Conservation (phyloP, 257 asterid genomes). For the Thymus mandschuricus region DNA sequence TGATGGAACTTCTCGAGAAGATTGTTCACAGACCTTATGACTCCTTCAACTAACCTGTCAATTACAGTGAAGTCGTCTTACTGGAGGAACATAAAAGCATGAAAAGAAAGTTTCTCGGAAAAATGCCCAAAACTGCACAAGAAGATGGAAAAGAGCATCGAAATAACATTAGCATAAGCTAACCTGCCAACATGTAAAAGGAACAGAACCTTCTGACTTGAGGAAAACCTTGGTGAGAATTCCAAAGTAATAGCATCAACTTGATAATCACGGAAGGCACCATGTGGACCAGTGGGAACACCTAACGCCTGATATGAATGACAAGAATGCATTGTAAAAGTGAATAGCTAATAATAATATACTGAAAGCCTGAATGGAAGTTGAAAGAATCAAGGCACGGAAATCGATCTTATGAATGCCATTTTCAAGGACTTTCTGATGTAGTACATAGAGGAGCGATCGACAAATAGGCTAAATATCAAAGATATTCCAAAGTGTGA, state of each 20-base stretch:
- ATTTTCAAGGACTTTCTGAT: not conserved
- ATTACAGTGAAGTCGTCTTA: slow-evolving; percentile 23
- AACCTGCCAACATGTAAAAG: slow-evolving; percentile 85
- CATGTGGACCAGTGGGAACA: slow-evolving; percentile 95
- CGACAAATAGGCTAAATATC: not conserved
- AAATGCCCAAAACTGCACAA: slow-evolving; percentile 12
- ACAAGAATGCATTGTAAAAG: slow-evolving; percentile 4
- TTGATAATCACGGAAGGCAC: slow-evolving; percentile 97
- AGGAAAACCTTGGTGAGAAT: slow-evolving; percentile 58
- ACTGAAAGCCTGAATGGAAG: slow-evolving; percentile 19
- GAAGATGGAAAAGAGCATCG: slow-evolving; percentile 16
- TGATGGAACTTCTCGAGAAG: slow-evolving; percentile 99
- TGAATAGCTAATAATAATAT: not conserved
- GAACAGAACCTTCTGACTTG: slow-evolving; percentile 55
- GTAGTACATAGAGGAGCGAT: not conserved
- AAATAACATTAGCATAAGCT: slow-evolving; percentile 22
- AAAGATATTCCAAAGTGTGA: no score
- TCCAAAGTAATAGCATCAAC: slow-evolving; percentile 94
- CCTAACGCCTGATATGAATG: slow-evolving; percentile 71
- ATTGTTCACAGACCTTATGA: slow-evolving; percentile 82
- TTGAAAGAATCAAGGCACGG: not conserved
- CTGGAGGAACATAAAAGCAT: slow-evolving; percentile 9
- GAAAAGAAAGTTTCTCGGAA: slow-evolving; percentile 8
- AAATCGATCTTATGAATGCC: not conserved
- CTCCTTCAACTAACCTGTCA: slow-evolving; percentile 92